Base-by-base conservation (phyloP, 805 yeast species). In the Candida parachauliodes region DNA sequence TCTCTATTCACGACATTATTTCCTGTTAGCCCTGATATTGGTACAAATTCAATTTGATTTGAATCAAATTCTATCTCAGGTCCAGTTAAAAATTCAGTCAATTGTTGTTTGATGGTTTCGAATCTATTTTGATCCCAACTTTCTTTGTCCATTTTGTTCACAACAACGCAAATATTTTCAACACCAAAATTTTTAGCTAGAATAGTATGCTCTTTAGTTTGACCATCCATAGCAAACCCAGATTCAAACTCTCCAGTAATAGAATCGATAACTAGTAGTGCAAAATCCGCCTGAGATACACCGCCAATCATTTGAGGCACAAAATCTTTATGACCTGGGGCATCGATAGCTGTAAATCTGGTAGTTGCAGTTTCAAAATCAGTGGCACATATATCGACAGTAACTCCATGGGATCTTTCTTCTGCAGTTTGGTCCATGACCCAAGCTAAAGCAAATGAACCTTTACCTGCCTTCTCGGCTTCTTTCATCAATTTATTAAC, bases 281-380 rank as follows among this genome's bases (percentile, higher is more conserved):
- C 89, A 29, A 80, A 56, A 50, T 85, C 93, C 0, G 93, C 89
- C 50, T 83, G 88, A 2, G 83, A 63, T 1, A 85, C 83, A 20
- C 94, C 94, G 20, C 86, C 83, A 47, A 85, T 83, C 88, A 85
- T 83, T 49, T 83, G 86, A 3, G 94, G 94, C 22, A 85, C 84
- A 56, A 82, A 85, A 51, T 85, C 93, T 43, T 72, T 70, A 57
- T 85, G 94, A 0, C 94, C 94, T 0, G 94, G 94, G 1, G 94
- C 88, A 61, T 85, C 94, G 39, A 85, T 77, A 4, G 88, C 81
- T 1, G 87, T 79, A 54, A 81, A 83, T 33, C 70, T 60, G 5
- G 79, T 68, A 2, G 48, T 55, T 1, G 51, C 37, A 2, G 89
- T 81, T 48, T 78, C 83, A 43, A 85, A 80, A 27, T 68, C 65